Percentiles rank a stretch among this genome's conserved stretches.
phyloP scores from a whole-genome alignment of 116 monocot genomes.

The Papilionanthe hybrid region DNA sequence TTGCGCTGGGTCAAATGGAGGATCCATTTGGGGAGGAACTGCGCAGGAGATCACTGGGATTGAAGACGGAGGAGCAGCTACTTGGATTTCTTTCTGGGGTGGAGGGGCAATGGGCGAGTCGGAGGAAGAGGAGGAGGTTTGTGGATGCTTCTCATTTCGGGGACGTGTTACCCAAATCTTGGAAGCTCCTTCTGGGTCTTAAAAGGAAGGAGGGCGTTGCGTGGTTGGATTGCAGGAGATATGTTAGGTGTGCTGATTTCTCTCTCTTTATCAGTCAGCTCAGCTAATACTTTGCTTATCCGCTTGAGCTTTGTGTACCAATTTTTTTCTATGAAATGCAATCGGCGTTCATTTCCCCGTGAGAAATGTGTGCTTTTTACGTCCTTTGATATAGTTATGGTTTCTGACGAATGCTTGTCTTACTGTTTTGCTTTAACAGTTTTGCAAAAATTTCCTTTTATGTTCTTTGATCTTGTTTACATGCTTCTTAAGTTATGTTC shows the following conservation, averaged over 20 bases:
- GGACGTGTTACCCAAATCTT: slow-evolving; percentile 64
- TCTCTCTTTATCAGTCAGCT: not conserved
- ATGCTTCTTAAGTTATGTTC: too few species aligned
- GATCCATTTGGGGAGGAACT: slow-evolving; percentile 71
- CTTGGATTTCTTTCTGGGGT: slow-evolving; percentile 56
- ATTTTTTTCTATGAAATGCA: not conserved
- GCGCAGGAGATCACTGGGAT: slow-evolving; percentile 51
- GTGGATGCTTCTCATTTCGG: slow-evolving; percentile 72
- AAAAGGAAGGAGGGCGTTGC: slow-evolving; percentile 69
- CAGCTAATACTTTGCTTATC: not conserved
- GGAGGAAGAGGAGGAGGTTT: slow-evolving; percentile 81
- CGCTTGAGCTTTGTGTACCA: not conserved
- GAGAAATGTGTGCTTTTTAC: not conserved
- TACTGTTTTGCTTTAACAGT: not conserved
- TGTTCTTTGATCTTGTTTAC: too few species aligned
- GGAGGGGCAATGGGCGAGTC: slow-evolving; percentile 89
- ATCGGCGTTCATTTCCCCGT: not conserved
- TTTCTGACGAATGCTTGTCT: not conserved
- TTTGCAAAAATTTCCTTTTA: not conserved
- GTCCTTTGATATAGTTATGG: not conserved
- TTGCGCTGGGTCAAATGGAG: slow-evolving; percentile 35
- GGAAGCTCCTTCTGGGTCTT: slow-evolving; percentile 78
- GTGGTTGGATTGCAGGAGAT: slow-evolving; percentile 75
- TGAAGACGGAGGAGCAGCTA: slow-evolving; percentile 59
- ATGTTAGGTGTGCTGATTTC: slow-evolving; percentile 55